phyloP scores from a whole-genome alignment of 805 yeast genomes.

The Yarrowia divulgata region DNA sequence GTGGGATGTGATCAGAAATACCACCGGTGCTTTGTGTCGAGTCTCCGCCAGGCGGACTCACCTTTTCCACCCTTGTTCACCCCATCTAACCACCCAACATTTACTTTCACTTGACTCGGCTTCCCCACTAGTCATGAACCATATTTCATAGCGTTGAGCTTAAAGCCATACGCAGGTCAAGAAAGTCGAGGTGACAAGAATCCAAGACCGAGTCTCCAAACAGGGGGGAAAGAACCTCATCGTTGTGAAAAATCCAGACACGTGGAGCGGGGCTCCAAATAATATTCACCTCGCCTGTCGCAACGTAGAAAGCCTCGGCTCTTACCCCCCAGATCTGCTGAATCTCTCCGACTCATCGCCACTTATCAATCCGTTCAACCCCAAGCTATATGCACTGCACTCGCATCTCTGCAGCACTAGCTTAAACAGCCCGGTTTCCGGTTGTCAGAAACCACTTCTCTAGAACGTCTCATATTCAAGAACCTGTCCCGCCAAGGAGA shows the following conservation, averaged over 20 bases:
- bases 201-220: not conserved
- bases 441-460: slow-evolving; percentile 21
- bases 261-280: not conserved
- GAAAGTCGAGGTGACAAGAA: slow-evolving; percentile 4
- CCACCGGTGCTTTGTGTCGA: not conserved
- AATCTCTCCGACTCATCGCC: not conserved
- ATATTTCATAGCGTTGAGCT: slow-evolving; percentile 10
- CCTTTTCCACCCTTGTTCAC: not conserved
- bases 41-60: not conserved
- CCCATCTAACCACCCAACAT: not conserved
- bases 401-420: slow-evolving; percentile 38
- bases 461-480: slow-evolving; percentile 3
- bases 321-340: not conserved
- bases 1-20: not conserved
- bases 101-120: not conserved
- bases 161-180: slow-evolving; percentile 35
- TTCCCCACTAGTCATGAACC: slow-evolving; percentile 33
- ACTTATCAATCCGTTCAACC: slow-evolving; percentile 22
- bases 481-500: slow-evolving; percentile 5
- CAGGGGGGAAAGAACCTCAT: not conserved
- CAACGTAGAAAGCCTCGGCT: not conserved
- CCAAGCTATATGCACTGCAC: slow-evolving; percentile 37
- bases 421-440: slow-evolving; percentile 38
- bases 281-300: not conserved
- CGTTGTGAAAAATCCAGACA: not conserved